phyloP scores from a whole-genome alignment of 768 basidiomycete genomes.

The Trametes cubensis region DNA sequence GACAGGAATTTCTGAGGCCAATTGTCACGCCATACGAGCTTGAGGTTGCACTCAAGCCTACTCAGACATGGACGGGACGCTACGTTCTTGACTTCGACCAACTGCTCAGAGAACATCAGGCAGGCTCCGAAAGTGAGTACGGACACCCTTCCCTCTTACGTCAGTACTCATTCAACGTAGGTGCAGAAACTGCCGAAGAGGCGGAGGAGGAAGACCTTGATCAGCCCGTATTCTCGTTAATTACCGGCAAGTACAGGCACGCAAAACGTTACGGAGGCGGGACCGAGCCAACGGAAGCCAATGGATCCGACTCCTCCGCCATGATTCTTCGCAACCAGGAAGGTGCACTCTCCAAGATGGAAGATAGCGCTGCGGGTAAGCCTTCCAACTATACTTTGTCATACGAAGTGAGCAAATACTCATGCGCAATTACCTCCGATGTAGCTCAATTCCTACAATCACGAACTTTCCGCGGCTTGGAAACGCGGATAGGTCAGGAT shows the following conservation, averaged over 20 bases:
- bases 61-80: conserved; percentile 71
- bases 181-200: neutral
- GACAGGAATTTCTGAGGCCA: conserved; percentile 84
- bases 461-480: conserved; percentile 81
- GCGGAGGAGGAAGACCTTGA: conserved; percentile 58
- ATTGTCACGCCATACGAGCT: conserved; percentile 96
- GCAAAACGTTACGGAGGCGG: conserved; percentile 63
- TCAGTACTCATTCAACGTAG: conserved; percentile 9
- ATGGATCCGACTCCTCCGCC: conserved; percentile 39
- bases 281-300: conserved; percentile 18
- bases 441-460: conserved; percentile 71
- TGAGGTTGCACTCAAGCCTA: conserved; percentile 71
- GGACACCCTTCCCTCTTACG: neutral
- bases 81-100: conserved; percentile 81
- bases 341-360: conserved; percentile 52
- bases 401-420: neutral
- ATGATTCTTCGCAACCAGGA: conserved; percentile 69
- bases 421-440: too few species aligned
- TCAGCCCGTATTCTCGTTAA: conserved; percentile 79
- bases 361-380: conserved; percentile 74
- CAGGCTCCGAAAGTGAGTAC: conserved; percentile 17
- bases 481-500: conserved; percentile 75
- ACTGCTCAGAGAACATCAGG: conserved; percentile 46
- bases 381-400: conserved; percentile 7
- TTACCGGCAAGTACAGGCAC: conserved; percentile 85